Conservation (phyloP, 768 basidiomycete genomes). For the Auriscalpium microsporum region DNA sequence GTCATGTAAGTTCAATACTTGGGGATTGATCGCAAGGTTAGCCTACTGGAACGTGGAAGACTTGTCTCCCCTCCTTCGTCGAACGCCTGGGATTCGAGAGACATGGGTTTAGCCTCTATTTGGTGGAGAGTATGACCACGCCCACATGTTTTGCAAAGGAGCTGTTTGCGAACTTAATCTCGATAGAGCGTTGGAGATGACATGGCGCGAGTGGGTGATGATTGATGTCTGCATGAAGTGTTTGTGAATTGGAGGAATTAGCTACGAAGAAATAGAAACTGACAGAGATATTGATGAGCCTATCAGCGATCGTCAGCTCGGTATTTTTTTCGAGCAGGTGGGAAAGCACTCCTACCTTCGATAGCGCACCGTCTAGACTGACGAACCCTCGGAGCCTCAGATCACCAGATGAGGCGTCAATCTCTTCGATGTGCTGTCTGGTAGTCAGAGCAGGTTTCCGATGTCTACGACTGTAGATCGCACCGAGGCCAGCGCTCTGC, state of each 20-base stretch:
- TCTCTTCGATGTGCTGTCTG: slow-evolving; percentile 58
- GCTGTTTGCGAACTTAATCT: slow-evolving; percentile 55
- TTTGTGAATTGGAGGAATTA: neutral
- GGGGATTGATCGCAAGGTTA: neutral
- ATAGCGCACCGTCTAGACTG: slow-evolving; percentile 63
- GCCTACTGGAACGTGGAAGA: slow-evolving; percentile 36
- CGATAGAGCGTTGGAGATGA: slow-evolving; percentile 64
- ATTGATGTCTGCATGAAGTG: slow-evolving; percentile 58
- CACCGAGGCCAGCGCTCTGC: slow-evolving; percentile 63
- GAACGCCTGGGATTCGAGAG: slow-evolving; percentile 39
- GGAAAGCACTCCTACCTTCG: slow-evolving; percentile 45
- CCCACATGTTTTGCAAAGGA: slow-evolving; percentile 66
- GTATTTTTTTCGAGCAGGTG: slow-evolving; percentile 9
- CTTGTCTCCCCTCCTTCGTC: slow-evolving; percentile 53
- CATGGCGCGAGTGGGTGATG: slow-evolving; percentile 55
- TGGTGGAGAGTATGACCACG: neutral
- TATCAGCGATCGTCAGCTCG: slow-evolving; percentile 25
- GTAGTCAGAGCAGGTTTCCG: slow-evolving; percentile 1
- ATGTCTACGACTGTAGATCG: slow-evolving; percentile 15
- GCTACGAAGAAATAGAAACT: slow-evolving; percentile 18
- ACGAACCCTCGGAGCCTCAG: slow-evolving; percentile 75
- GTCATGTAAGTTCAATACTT: slow-evolving; percentile 5
- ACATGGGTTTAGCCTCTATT: no score
- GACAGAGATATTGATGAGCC: slow-evolving; percentile 87
- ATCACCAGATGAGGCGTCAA: slow-evolving; percentile 40